Conservation (phyloP, 1,284 basidiomycete genomes). For the Coriolopsis trogii region DNA sequence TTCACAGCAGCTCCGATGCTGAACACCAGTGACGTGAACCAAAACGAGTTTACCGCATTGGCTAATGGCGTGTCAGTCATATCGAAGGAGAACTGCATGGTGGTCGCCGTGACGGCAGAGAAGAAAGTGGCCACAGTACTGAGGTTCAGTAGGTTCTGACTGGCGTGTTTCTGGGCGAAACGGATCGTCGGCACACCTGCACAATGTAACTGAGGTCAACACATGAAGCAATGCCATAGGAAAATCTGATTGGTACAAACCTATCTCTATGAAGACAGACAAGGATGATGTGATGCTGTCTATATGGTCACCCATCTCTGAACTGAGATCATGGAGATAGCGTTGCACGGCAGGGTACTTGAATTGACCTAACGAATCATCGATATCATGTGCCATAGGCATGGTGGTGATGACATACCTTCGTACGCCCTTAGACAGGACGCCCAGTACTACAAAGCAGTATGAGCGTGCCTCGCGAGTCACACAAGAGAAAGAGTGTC, state of each 20-base stretch:
- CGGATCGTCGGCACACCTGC: conserved; percentile 74
- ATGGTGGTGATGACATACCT: conserved; percentile 37
- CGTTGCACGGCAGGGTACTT: conserved; percentile 68
- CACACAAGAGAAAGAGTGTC: conserved; percentile 9
- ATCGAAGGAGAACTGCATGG: conserved; percentile 66
- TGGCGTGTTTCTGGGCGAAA: conserved; percentile 73
- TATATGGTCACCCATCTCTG: conserved; percentile 71
- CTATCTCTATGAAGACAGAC: conserved; percentile 72
- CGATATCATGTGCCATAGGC: conserved; percentile 1
- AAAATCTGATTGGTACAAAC: conserved; percentile 39
- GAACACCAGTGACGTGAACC: conserved; percentile 77
- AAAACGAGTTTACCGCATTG: conserved; percentile 67
- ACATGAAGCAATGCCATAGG: neutral
- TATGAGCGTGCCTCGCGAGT: conserved; percentile 3
- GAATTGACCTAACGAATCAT: conserved; percentile 55
- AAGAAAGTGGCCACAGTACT: conserved; percentile 80
- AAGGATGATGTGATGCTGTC: conserved; percentile 66
- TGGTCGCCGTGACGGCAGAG: conserved; percentile 74
- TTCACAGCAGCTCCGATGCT: conserved; percentile 78
- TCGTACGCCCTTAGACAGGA: conserved; percentile 66
- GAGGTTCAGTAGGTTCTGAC: conserved; percentile 66
- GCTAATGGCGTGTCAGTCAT: conserved; percentile 36
- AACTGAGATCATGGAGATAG: conserved; percentile 70
- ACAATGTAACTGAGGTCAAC: conserved; percentile 1
- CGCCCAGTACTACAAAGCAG: conserved; percentile 59